Evolutionary conservation across 192 early-diverging fungal species (phyloP).

Genomic region (Backusella mclennaniae): DNA sequence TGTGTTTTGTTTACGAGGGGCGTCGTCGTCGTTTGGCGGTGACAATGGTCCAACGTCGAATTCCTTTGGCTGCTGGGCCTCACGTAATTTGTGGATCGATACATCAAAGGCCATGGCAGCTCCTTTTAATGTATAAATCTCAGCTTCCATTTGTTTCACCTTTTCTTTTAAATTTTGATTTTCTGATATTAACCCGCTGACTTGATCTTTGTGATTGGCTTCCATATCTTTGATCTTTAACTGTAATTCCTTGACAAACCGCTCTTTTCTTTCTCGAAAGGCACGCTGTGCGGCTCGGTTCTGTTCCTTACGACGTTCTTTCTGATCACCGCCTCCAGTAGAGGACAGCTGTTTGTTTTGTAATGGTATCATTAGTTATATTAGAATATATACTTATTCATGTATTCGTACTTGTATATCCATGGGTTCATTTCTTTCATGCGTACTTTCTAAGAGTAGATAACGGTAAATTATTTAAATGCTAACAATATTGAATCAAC

Average conservation of each 20-base stretch:
- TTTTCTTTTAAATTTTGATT: slow-evolving; percentile 47
- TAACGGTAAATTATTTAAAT: neutral
- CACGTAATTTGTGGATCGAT: slow-evolving; percentile 39
- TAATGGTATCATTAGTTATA: neutral
- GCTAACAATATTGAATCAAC: neutral
- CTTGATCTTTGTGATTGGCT: slow-evolving; percentile 39
- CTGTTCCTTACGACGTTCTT: slow-evolving; percentile 36
- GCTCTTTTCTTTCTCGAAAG: slow-evolving; percentile 86
- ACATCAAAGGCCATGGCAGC: slow-evolving; percentile 52
- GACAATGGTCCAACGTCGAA: neutral
- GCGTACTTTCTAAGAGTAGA: neutral
- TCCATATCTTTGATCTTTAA: slow-evolving; percentile 68
- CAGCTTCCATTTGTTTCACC: slow-evolving; percentile 49
- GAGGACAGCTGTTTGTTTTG: neutral
- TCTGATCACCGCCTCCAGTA: slow-evolving; percentile 4
- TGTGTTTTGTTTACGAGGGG: neutral
- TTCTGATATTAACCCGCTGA: slow-evolving; percentile 35
- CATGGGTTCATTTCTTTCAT: neutral
- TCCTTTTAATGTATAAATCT: slow-evolving; percentile 54
- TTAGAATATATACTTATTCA: neutral
- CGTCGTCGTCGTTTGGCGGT: neutral
- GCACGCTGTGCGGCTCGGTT: slow-evolving; percentile 50
- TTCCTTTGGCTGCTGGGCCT: neutral
- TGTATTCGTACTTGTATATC: neutral
- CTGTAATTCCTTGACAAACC: slow-evolving; percentile 80